phyloP scores from a whole-genome alignment of 441 rosid genomes.

The Populus hybrid region DNA sequence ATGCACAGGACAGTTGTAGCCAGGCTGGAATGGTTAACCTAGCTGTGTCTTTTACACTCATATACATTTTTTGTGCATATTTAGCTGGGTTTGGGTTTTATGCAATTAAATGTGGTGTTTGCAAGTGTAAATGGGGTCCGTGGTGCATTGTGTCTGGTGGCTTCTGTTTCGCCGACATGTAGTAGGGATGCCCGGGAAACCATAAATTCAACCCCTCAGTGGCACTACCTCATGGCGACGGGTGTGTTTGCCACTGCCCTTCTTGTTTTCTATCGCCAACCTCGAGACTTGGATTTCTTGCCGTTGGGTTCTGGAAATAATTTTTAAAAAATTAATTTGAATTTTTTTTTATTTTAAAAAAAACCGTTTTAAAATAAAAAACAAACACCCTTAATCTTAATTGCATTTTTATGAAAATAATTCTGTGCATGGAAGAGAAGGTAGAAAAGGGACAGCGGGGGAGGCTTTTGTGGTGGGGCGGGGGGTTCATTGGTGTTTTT shows the following conservation, averaged over 20 bases:
- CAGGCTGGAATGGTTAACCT: slow-evolving; percentile 40
- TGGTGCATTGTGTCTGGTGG: not conserved
- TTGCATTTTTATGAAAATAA: not conserved
- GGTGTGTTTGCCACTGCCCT: not conserved
- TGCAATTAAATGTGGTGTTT: slow-evolving; percentile 8
- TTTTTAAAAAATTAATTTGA: too few species aligned
- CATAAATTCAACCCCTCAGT: not conserved
- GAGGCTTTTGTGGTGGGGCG: too few species aligned
- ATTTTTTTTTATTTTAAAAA: too few species aligned
- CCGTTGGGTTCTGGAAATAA: not conserved
- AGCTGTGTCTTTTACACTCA: slow-evolving; percentile 15
- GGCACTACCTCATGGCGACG: slow-evolving; percentile 6
- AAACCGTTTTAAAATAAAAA: too few species aligned
- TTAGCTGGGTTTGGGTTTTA: not conserved
- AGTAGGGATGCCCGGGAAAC: not conserved
- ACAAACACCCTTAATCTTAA: too few species aligned
- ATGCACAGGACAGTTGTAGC: slow-evolving; percentile 27
- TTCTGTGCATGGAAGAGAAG: too few species aligned
- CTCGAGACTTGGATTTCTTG: not conserved
- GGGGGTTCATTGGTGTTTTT: too few species aligned
- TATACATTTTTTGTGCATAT: not conserved
- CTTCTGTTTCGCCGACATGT: slow-evolving; percentile 6
- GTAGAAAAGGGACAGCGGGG: too few species aligned
- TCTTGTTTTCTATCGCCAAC: not conserved
- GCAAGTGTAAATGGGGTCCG: slow-evolving; percentile 3